These are phyloP conservation scores for Isatis tinctoria DNA, from an alignment of 345 rosid species.

Conservation along the genomic window DNA sequence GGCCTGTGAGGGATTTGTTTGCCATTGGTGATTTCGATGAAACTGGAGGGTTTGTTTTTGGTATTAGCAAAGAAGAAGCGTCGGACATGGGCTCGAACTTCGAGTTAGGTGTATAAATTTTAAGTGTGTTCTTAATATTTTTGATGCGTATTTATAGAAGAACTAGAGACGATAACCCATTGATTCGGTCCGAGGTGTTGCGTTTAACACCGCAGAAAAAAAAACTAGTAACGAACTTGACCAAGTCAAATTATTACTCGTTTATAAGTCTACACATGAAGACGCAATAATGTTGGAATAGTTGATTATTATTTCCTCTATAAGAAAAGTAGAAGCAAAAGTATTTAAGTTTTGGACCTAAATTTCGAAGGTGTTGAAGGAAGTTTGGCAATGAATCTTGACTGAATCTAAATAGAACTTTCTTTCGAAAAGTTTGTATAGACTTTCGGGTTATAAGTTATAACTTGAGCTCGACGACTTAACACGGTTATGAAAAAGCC, in stretches of 20 bases:
- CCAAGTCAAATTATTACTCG: constrained; percentile 7
- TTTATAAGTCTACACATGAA: neutral
- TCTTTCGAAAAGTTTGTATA: neutral
- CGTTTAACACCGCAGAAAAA: constrained; percentile 16
- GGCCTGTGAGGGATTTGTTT: constrained; percentile 45
- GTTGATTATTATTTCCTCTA: neutral
- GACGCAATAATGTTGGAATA: neutral
- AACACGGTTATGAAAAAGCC: neutral
- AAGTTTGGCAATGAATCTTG: constrained; percentile 3
- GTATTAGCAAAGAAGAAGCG: constrained; percentile 16
- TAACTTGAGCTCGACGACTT: neutral
- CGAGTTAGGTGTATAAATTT: neutral
- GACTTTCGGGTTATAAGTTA: neutral
- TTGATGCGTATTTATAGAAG: constrained; percentile 17
- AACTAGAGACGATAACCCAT: constrained; percentile 1
- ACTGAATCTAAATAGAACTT: constrained; percentile 7
- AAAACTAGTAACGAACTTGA: constrained; percentile 7
- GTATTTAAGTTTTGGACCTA: neutral
- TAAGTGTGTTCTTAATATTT: constrained; percentile 16
- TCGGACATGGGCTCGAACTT: constrained; percentile 19
- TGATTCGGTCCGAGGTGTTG: constrained; percentile 30
- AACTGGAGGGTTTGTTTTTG: constrained; percentile 11
- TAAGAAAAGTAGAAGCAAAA: neutral
- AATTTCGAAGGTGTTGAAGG: neutral
- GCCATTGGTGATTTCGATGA: constrained; percentile 31